Conservation (phyloP, 2,329 filamentous ascomycete genomes). For the Colletotrichum sidae region DNA sequence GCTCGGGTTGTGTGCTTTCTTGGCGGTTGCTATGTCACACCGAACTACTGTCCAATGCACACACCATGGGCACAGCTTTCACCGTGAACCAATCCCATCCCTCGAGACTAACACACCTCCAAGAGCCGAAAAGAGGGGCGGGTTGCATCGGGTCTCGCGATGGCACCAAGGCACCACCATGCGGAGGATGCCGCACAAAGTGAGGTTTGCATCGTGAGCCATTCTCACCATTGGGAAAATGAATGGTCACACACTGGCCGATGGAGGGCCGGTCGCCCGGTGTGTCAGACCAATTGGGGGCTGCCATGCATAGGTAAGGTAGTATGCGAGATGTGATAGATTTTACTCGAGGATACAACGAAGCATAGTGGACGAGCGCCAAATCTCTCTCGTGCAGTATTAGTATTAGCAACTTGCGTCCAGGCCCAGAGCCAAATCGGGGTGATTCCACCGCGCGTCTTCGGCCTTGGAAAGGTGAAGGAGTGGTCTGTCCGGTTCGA, state of each 20-base stretch:
- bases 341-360: background rate
- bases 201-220: background rate
- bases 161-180: background rate
- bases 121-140: constrained; percentile 10
- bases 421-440: constrained; percentile 30
- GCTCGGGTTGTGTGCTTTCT: too few species aligned
- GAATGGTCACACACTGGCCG: constrained; percentile 18
- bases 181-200: constrained; percentile 6
- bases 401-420: background rate
- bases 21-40: background rate
- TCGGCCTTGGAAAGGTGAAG: background rate
- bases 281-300: constrained; percentile 27
- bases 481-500: background rate
- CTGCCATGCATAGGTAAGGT: background rate
- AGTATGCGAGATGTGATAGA: constrained; percentile 13
- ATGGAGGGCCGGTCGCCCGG: constrained; percentile 3
- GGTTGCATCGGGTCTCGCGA: constrained; percentile 30
- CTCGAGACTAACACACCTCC: constrained; percentile 3
- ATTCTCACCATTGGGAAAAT: too few species aligned
- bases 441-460: constrained; percentile 27
- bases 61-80: too few species aligned
- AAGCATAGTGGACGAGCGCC: background rate
- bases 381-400: too few species aligned
- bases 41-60: background rate
- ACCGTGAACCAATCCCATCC: constrained; percentile 11